Evolutionary conservation across 495 filamentous ascomycete genomes (phyloP).

Genomic region (Talaromyces stipitatus): DNA sequence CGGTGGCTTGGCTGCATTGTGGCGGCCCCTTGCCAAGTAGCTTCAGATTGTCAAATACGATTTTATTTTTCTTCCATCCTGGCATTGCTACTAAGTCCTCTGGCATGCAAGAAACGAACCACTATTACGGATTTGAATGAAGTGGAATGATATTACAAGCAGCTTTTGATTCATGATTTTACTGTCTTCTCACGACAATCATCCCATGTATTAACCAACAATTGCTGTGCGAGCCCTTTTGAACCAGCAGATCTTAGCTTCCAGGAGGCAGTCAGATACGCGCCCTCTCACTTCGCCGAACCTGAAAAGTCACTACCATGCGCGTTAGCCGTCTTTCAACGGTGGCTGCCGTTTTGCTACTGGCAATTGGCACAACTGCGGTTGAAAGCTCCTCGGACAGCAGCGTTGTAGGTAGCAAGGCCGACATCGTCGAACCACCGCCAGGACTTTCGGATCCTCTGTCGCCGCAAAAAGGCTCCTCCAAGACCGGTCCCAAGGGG

Average conservation of each 20-base stretch:
- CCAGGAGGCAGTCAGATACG: neutral
- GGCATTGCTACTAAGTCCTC: neutral
- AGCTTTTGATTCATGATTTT: neutral
- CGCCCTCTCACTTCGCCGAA: neutral
- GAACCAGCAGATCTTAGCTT: neutral
- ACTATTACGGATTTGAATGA: too few relatives aligned
- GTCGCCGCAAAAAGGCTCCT: neutral
- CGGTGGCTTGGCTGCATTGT: neutral
- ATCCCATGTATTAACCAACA: neutral
- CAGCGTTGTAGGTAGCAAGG: neutral
- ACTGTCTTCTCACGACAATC: neutral
- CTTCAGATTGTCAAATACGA: neutral
- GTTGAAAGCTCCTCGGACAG: constrained; percentile 1
- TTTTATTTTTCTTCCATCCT: neutral
- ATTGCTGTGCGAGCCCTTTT: neutral
- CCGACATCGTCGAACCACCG: neutral
- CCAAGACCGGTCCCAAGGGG: constrained; percentile 36
- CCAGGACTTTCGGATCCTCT: neutral
- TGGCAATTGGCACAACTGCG: constrained; percentile 1
- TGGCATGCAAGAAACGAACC: too few relatives aligned
- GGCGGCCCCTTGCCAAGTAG: constrained; percentile 1
- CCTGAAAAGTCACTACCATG: neutral
- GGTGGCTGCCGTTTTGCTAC: neutral
- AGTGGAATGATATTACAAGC: neutral
- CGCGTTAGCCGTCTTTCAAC: constrained; percentile 1